Evolutionary conservation across 2,329 filamentous ascomycete species (phyloP).

Genomic region (Calonectria pseudoreteaudii): DNA sequence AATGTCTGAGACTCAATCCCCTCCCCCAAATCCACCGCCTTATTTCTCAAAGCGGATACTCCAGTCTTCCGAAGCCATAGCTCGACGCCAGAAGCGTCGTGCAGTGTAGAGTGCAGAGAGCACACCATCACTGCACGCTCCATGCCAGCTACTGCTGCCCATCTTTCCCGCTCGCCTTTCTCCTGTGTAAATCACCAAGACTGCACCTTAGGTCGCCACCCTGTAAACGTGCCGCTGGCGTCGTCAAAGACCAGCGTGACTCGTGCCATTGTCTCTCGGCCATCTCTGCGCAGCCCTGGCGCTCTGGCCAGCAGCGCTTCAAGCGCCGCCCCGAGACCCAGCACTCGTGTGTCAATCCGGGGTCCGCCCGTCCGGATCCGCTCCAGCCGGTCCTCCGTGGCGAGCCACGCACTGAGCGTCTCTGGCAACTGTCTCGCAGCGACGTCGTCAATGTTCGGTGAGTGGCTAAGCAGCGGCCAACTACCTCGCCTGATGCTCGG

Average conservation of each 20-base stretch:
- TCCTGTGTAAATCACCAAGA: conserved; percentile 9
- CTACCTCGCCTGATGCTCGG: conserved; percentile 7
- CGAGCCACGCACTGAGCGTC: conserved; percentile 9
- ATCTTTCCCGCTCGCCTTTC: neutral
- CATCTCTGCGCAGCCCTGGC: neutral
- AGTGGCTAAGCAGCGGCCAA: conserved; percentile 17
- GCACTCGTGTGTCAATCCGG: conserved; percentile 12
- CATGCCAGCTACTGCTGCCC: neutral
- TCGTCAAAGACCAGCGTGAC: conserved; percentile 20
- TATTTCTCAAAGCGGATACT: neutral
- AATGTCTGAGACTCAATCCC: neutral
- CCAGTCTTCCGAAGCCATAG: neutral
- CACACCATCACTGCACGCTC: neutral
- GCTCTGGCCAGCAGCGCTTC: conserved; percentile 10
- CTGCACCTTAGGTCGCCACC: conserved; percentile 23
- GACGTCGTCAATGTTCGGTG: neutral
- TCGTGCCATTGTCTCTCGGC: neutral
- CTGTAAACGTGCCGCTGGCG: conserved; percentile 7
- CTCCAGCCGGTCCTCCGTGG: conserved; percentile 18
- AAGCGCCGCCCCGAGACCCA: conserved; percentile 10
- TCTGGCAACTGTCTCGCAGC: neutral
- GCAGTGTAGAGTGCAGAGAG: too few species aligned
- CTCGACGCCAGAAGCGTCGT: neutral
- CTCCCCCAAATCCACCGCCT: neutral
- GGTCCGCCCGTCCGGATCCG: conserved; percentile 21